A percentile compares a stretch with the other conserved stretches of the same genome.
phyloP scores from a whole-genome alignment of 768 basidiomycete species.

The Termitomyces sp. region DNA sequence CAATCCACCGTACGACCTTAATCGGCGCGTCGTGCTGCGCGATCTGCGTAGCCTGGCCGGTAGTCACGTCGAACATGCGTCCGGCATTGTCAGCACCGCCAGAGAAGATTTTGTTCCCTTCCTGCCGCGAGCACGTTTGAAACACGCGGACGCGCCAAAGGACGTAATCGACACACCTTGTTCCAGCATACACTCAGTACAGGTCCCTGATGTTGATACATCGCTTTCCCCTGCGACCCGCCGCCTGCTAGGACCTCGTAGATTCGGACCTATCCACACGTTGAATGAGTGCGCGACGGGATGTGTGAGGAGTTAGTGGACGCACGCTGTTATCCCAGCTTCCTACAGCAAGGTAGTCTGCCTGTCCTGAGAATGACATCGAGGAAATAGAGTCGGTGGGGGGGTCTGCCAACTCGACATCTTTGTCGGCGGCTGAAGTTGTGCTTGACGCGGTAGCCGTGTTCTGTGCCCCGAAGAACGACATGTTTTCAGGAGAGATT shows the following conservation, averaged over 20 bases:
- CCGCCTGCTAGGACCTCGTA: slow-evolving; percentile 85
- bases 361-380: slow-evolving; percentile 78
- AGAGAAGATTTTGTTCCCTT: slow-evolving; percentile 88
- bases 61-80: slow-evolving; percentile 88
- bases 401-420: slow-evolving; percentile 78
- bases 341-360: slow-evolving; percentile 88
- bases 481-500: slow-evolving; percentile 10
- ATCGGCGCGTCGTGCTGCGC: slow-evolving; percentile 91
- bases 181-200: slow-evolving; percentile 90
- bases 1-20: slow-evolving; percentile 79
- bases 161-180: slow-evolving; percentile 52
- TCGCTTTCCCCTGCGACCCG: slow-evolving; percentile 84
- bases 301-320: slow-evolving; percentile 1
- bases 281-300: slow-evolving; percentile 11
- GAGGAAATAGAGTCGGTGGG: slow-evolving; percentile 87
- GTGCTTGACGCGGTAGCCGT: slow-evolving; percentile 13
- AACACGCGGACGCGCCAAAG: slow-evolving; percentile 5
- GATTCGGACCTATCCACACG: slow-evolving; percentile 67
- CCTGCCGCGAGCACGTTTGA: slow-evolving; percentile 42
- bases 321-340: slow-evolving; percentile 93
- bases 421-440: slow-evolving; percentile 27
- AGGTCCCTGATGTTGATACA: slow-evolving; percentile 89
- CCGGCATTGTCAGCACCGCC: slow-evolving; percentile 94
- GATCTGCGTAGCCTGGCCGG: slow-evolving; percentile 78
- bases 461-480: slow-evolving; percentile 18